These are phyloP conservation scores for Sanguinoderma infundibulare DNA, from an alignment of 1,284 basidiomycete species.

Conservation along the genomic window DNA sequence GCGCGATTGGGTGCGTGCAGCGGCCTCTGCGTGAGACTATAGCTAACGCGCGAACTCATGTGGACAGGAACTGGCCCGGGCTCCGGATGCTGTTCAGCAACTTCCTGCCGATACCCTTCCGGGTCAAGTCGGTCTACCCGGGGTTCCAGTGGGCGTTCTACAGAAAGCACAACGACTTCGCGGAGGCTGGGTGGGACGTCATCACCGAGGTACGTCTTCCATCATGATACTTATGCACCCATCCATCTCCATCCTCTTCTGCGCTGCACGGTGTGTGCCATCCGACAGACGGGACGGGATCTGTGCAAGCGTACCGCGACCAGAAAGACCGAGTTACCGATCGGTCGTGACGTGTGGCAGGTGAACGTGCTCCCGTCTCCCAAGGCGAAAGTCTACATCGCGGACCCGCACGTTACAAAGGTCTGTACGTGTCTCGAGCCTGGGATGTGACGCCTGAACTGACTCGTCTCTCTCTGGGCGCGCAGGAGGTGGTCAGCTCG, in stretches of 20 bases:
- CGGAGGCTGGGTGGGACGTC: slow-evolving; percentile 24
- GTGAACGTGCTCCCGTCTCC: neutral
- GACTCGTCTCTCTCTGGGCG: too few species aligned
- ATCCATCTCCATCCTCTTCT: too few species aligned
- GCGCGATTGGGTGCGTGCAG: slow-evolving; percentile 2
- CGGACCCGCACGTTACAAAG: slow-evolving; percentile 27
- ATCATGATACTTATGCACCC: too few species aligned
- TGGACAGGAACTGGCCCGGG: slow-evolving; percentile 29
- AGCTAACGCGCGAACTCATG: too few species aligned
- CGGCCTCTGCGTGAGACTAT: neutral
- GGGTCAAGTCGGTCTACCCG: slow-evolving; percentile 22
- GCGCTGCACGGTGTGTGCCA: too few species aligned
- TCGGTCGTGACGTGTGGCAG: neutral
- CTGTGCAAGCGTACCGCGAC: too few species aligned
- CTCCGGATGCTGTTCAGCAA: slow-evolving; percentile 24
- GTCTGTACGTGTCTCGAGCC: too few species aligned
- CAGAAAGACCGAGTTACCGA: neutral
- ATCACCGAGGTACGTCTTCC: slow-evolving; percentile 23
- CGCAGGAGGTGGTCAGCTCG: slow-evolving; percentile 27
- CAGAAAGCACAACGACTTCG: slow-evolving; percentile 25
- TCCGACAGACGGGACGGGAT: too few species aligned
- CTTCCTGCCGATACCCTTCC: slow-evolving; percentile 15
- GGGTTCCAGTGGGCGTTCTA: slow-evolving; percentile 22
- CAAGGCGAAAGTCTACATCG: slow-evolving; percentile 16
- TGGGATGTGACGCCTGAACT: neutral